Percentiles rank a stretch among this genome's conserved stretches.
These are phyloP conservation scores for Triticum monococcum DNA, from an alignment of 176 grass and related monocot genomes.

Conservation along the genomic window DNA sequence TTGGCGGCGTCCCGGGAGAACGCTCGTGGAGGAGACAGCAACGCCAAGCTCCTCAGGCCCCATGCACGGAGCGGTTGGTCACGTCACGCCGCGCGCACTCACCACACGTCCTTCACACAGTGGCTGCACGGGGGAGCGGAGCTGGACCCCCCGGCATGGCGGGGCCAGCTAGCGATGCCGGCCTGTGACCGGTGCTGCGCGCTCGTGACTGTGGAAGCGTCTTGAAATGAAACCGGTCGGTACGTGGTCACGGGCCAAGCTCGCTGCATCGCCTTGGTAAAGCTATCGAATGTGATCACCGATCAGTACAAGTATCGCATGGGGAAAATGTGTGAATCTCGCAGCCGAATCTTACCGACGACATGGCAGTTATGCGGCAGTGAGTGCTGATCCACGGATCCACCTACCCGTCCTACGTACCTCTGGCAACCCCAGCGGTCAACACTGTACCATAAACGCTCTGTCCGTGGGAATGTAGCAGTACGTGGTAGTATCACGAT, in stretches of 20 bases:
- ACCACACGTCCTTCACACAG: not conserved
- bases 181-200: not conserved
- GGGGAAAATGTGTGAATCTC: too few relatives aligned
- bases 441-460: not conserved
- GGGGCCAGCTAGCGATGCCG: not conserved
- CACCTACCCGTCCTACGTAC: not conserved
- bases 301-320: too few relatives aligned
- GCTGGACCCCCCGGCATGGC: too few relatives aligned
- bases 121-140: not conserved
- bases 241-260: not conserved
- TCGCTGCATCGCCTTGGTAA: not conserved
- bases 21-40: not conserved
- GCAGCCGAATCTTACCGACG: not conserved
- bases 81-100: not conserved
- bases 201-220: constrained; percentile 1
- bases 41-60: not conserved
- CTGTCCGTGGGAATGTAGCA: not conserved
- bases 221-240: not conserved
- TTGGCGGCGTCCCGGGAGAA: too few relatives aligned
- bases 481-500: too few relatives aligned
- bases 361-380: not conserved
- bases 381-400: not conserved
- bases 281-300: not conserved
- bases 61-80: not conserved
- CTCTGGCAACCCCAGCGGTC: too few relatives aligned